Conservation (phyloP, 768 basidiomycete species). For the Termitomyces titanicus region DNA sequence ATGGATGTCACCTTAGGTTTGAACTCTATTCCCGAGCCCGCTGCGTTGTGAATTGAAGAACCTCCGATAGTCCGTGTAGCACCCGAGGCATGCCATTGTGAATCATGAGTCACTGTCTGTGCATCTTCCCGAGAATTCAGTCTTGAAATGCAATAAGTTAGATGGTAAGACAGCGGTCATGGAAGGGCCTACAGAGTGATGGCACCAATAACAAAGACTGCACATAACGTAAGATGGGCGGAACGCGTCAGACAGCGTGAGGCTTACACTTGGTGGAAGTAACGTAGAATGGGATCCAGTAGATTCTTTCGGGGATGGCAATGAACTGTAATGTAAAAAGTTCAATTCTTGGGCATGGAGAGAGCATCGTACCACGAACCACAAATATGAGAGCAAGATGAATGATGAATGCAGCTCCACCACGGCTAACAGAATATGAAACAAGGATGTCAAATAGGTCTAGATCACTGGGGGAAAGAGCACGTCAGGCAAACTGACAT, state of each 20-base stretch:
- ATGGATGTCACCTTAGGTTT: constrained; percentile 4
- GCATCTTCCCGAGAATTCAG: constrained; percentile 8
- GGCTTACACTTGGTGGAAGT: constrained; percentile 10
- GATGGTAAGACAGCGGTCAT: background rate
- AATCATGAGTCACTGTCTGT: background rate
- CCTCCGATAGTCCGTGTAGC: constrained; percentile 11
- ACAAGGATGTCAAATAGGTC: constrained; percentile 11
- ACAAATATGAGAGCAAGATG: constrained; percentile 15
- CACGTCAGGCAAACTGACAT: background rate
- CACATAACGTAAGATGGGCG: background rate
- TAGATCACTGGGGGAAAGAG: background rate
- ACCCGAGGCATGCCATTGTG: background rate
- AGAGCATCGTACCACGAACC: background rate
- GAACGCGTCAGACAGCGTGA: background rate
- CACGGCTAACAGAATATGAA: constrained; percentile 11
- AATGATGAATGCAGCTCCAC: constrained; percentile 7
- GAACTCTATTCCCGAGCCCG: constrained; percentile 7
- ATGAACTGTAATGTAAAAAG: constrained; percentile 3
- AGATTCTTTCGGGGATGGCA: constrained; percentile 8
- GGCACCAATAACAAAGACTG: constrained; percentile 15
- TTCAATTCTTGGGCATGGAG: background rate
- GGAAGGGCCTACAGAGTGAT: constrained; percentile 10
- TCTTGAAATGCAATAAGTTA: background rate
- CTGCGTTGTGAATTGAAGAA: background rate
- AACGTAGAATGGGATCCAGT: constrained; percentile 16